Evolutionary conservation across 148 eudicot species (phyloP), one percentile per base, ranked within the genome.

Genomic region (Nyssa sinensis): DNA sequence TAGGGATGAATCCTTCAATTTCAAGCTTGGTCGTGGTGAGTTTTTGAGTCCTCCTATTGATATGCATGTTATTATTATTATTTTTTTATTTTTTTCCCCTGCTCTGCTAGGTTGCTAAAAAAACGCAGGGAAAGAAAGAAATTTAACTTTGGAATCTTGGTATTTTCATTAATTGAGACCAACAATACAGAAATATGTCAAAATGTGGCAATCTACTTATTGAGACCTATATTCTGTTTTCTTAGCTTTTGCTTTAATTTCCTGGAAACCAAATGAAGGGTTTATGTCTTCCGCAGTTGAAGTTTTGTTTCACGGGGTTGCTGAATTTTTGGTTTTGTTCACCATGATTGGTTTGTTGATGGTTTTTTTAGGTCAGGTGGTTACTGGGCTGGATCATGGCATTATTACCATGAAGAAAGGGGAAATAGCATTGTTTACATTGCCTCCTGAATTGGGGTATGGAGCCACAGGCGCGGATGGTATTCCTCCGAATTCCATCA

Each of bases 351-450:
- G 10, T 27, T 61, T 37, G 27, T 39, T 34, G 10, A 0, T 66
- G 34, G 62, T 63, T 72, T 81, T 66, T 64, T 64, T 80, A 89
- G 93, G 84, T 35, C 66, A 78, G 74, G 39, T 87, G 47, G 77
- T 61, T 62, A 41, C 73, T 32, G 91, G 88, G 12, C 70, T 87
- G 71, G 86, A 87, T 62, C 72, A 63, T 64, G 93, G 85, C 41
- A 74, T 89, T 61, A 51, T 82, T 68, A 85, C 91, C 34, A 87
- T 87, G 93, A 89, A 74, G 53, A 87, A 81, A 78, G 91, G 88
- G 71, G 93, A 89, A 78, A 74, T 74, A 64, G 87, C 93, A 41
- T 66, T 83, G 63, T 89, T 87, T 84, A 87, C 89, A 28, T 24
- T 87, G 78, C 88, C 88, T 77, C 75, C 84, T 49, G 82, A 80